Evolutionary conservation across 352 stramenopile genomes (phyloP), one percentile per base, ranked within the genome.

Genomic region (Phytopythium oedochilum): DNA sequence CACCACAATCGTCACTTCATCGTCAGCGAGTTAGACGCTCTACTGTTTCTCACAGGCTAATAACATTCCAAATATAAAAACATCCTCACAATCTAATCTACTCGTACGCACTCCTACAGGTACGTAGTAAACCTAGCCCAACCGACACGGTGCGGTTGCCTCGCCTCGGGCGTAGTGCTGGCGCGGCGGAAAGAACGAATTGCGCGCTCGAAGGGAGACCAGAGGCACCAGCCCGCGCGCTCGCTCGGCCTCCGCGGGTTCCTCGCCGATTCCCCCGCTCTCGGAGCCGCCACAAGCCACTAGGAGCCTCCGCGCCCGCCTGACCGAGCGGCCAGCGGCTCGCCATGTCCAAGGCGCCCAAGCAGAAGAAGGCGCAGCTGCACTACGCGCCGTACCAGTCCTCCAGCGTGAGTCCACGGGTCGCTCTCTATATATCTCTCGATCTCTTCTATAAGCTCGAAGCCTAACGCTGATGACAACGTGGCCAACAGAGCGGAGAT

Each of bases 351-450:
- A 92, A 92, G 58, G 82, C 79, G 15, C 82, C 82, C 32, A 92
- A 92, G 63, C 63, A 74, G 45, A 87, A 87, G 62, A 90, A 86
- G 58, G 57, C 57, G 46, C 70, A 86, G 63, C 69, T 87, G 36
- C 82, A 90, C 55, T 92, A 90, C 68, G 79, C 89, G 70, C 82
- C 82, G 12, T 92, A 92, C 70, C 82, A 92, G 69, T 62, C 71
- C 18, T 43, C 60, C n/a, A 55, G 58, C 44, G 70, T 74, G 53
- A 56, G 63, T 64, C 10, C 7, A 23, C 32, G 17, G 3, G 18
- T 7, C 36, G 42, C 35, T 26, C n/a, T n/a, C n/a, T n/a, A n/a
- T n/a, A n/a, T n/a, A n/a, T n/a, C n/a, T n/a, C n/a, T n/a, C n/a
- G n/a, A n/a, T n/a, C n/a, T n/a, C n/a, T n/a, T n/a, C n/a, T n/a